Evolutionary conservation across 768 basidiomycete genomes (phyloP).

Genomic region (Lentinula boryana): DNA sequence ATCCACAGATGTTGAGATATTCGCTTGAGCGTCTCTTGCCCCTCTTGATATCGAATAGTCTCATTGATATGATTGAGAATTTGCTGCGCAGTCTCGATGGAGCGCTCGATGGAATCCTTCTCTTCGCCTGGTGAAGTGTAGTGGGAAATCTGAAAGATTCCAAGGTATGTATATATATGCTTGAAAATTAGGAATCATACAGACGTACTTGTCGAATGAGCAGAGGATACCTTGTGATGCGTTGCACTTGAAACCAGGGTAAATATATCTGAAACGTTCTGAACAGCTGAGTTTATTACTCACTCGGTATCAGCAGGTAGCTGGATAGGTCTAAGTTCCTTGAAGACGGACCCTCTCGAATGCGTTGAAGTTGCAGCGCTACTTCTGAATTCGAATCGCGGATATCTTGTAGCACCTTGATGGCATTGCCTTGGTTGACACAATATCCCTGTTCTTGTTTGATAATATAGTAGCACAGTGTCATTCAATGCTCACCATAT

Average conservation of each 20-base stretch:
- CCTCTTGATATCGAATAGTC: conserved; percentile 79
- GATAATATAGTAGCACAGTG: background rate
- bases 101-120: conserved; percentile 41
- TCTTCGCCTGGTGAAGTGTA: conserved; percentile 73
- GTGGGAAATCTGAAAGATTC: conserved; percentile 50
- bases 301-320: conserved; percentile 89
- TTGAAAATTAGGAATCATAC: background rate
- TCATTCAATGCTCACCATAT: conserved; percentile 51
- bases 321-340: conserved; percentile 86
- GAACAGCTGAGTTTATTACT: conserved; percentile 17
- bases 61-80: conserved; percentile 85
- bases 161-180: background rate
- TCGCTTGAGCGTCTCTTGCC: conserved; percentile 61
- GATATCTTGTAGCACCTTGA: conserved; percentile 68
- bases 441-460: conserved; percentile 70
- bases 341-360: conserved; percentile 72
- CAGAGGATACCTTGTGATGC: conserved; percentile 90
- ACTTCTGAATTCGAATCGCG: conserved; percentile 64
- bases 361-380: conserved; percentile 61
- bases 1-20: conserved; percentile 85
- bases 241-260: conserved; percentile 62
- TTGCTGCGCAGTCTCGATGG: conserved; percentile 61
- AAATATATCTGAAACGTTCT: background rate
- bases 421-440: conserved; percentile 78
- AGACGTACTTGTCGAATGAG: conserved; percentile 68